Evolutionary conservation across 139 green algal species (phyloP), one percentile per base, ranked within the genome.

Genomic region (Pleodorina starrii): DNA sequence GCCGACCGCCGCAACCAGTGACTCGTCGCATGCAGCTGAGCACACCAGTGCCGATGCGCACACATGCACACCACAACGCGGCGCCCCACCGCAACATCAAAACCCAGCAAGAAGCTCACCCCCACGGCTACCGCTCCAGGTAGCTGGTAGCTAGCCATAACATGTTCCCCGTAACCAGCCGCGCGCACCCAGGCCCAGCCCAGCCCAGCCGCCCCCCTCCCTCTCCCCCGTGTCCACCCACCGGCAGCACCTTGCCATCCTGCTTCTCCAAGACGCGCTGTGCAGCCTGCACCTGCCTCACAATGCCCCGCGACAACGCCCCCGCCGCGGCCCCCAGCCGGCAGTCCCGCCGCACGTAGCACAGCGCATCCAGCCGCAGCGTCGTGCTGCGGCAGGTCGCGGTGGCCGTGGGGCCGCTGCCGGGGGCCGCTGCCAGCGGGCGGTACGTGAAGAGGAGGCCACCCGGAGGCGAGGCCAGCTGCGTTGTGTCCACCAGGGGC

Each of bases 281-380:
- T 32, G 66, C 82, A 43, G 82, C 82, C 23, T 69, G 32, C 44
- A 50, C 17, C 82, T 88, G 82, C 35, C 63, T 43, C 27, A 80
- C 35, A 40, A 88, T 50, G 12, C 14, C 63, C 44, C 32, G 66
- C 0, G 63, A 40, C 82, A 88, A n/a, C 44, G 44, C 82, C 27
- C n/a, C 66, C 6, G 7, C 82, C 60, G 82, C 82, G 43, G 10
- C 11, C 12, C 44, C 57, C 0, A 85, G 43, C 1, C 51, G 68
- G 60, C 76, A 88, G 57, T 19, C 29, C 0, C 27, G 40, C 0
- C 89, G 92, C 50, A 87, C 82, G 59, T 91, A 93, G 51, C 60
- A 84, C 38, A 95, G 81, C n/a, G 87, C 89, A 81, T 94, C 92
- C 66, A 95, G 40, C 50, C 60, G 63, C 5, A 94, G 36, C 35